Evolutionary conservation across 768 basidiomycete species (phyloP).

Genomic region (Panellus pusillus): DNA sequence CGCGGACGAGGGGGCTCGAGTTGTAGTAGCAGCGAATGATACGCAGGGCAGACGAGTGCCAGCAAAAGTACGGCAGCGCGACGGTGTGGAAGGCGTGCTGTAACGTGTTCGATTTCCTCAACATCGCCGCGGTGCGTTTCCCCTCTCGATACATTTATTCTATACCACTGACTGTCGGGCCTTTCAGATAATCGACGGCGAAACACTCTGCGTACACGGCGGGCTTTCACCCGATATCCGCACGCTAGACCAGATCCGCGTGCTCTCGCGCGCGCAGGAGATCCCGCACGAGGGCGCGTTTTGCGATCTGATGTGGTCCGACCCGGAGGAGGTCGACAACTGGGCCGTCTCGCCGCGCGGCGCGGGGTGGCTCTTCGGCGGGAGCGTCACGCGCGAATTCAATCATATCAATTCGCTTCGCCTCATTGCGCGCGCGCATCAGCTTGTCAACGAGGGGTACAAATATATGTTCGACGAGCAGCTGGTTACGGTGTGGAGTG

Average conservation of each 20-base stretch:
- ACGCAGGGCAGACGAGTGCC: conserved; percentile 77
- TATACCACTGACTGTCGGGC: too few species aligned
- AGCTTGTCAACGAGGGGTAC: conserved; percentile 93
- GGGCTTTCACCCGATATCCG: conserved; percentile 95
- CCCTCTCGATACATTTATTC: background rate
- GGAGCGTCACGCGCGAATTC: conserved; percentile 87
- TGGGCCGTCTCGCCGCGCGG: conserved; percentile 98
- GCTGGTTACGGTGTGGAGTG: conserved; percentile 92
- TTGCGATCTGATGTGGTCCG: conserved; percentile 99
- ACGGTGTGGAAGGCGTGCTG: conserved; percentile 98
- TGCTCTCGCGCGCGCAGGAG: conserved; percentile 92
- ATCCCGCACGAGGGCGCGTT: conserved; percentile 99
- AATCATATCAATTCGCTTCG: conserved; percentile 87
- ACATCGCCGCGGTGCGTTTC: conserved; percentile 80
- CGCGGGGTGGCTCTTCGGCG: conserved; percentile 94
- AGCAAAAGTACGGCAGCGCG: conserved; percentile 95
- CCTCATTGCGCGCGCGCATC: conserved; percentile 93
- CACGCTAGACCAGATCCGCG: conserved; percentile 91
- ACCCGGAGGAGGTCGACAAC: conserved; percentile 91
- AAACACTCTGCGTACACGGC: conserved; percentile 91
- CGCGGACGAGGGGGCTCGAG: background rate
- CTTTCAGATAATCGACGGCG: conserved; percentile 86
- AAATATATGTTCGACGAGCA: conserved; percentile 96
- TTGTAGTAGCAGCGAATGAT: conserved; percentile 5
- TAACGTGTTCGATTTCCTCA: conserved; percentile 93